Percentiles rank a stretch among this genome's conserved stretches.
These are phyloP conservation scores for Diaporthe vexans DNA, from an alignment of 2,329 filamentous ascomycete species.

Conservation along the genomic window DNA sequence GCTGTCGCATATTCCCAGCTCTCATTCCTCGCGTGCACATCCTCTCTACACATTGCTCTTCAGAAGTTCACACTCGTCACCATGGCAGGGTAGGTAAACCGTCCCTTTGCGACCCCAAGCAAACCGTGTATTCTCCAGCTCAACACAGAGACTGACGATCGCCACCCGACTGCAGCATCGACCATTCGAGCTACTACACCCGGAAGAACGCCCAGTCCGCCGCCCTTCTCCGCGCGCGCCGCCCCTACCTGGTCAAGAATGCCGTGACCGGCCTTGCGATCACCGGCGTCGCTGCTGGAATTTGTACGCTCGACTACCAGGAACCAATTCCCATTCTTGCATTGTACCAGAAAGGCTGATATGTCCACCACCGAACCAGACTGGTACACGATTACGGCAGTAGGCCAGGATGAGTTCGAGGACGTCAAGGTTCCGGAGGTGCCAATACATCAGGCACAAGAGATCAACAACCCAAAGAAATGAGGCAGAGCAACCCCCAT, in stretches of 20 bases:
- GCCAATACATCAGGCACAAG: slow-evolving; percentile 55
- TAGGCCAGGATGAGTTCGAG: slow-evolving; percentile 97
- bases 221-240: slow-evolving; percentile 90
- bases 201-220: slow-evolving; percentile 86
- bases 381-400: slow-evolving; percentile 79
- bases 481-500: neutral
- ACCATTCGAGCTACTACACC: slow-evolving; percentile 87
- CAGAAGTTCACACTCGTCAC: slow-evolving; percentile 18
- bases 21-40: neutral
- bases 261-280: slow-evolving; percentile 83
- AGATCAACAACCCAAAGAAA: slow-evolving; percentile 49
- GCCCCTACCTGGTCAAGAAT: slow-evolving; percentile 94
- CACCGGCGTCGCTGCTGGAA: slow-evolving; percentile 80
- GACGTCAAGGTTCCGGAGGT: slow-evolving; percentile 91
- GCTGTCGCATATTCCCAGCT: neutral
- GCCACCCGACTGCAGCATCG: slow-evolving; percentile 51
- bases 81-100: slow-evolving; percentile 40
- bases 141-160: slow-evolving; percentile 3
- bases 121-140: neutral
- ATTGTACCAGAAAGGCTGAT: neutral
- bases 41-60: neutral
- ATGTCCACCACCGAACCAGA: slow-evolving; percentile 54
- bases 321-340: slow-evolving; percentile 4
- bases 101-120: neutral
- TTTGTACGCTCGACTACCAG: slow-evolving; percentile 76